Base-by-base conservation (phyloP, 371 early-diverging fungal species). In the Mortierella sp. region DNA sequence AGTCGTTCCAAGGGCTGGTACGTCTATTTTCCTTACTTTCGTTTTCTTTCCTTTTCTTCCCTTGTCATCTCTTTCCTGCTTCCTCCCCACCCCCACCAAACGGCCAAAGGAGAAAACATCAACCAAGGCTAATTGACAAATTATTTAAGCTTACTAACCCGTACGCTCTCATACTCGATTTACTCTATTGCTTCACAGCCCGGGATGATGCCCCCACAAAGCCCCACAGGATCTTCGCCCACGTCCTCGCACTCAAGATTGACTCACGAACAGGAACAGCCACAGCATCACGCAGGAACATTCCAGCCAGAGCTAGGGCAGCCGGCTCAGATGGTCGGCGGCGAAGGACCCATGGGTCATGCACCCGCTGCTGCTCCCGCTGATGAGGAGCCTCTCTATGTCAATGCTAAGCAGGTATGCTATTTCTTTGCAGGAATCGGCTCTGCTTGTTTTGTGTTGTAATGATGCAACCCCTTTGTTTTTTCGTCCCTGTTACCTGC, bases 311-410 rank as follows among this genome's bases (percentile, higher is more conserved):
- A 78, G 3, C 48, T 84, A 34, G 76, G 78, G 19, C 76, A 78
- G 14, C 44, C 76, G 10, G 70, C 78, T 28, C 82, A 74, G 26
- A 24, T 74, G 24, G 71, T 84, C 28, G 75, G 72, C 24, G 75
- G 72, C 10, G 79, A 76, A 21, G 82, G 78, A 54, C 26, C 75
- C 2, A 28, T 72, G 9, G 80, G 75, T 28, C 79, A 71, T 26
- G 70, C 80, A 42, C 76, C 71, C 7, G 77, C 72, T 34, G 74
- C 68, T 45, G 74, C 68, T 5, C 78, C 54, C 19, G 77, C 74
- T 34, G 86, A 85, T 28, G 86, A 85, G 11, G 86, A 85, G 48
- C 86, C 86, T n/a, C 82, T 85, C 52, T 85, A 85, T 57, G 86
- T 85, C 54, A 85, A 85, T 70, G 86, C 86, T n/a, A 85, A 85